Evolutionary conservation across 73 alveolate species (phyloP), one percentile per base, ranked within the genome.

Genomic region (Effrenium voratum): DNA sequence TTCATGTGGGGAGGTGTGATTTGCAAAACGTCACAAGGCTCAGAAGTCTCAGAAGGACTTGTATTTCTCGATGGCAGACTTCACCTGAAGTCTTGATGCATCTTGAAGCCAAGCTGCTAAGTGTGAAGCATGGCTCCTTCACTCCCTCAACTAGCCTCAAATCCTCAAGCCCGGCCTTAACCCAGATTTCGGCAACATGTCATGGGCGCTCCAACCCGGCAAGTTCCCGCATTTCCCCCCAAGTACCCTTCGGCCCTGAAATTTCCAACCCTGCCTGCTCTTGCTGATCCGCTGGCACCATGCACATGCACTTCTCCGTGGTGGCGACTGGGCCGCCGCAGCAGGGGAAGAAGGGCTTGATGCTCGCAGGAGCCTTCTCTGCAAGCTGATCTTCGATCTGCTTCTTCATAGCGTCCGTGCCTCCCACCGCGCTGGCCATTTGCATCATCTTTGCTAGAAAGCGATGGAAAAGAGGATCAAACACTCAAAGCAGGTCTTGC

Each of bases 291-390:
- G 40, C 45, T n/a, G 80, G 97, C 76, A 90, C 87, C 73, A 70
- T 90, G 73, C 84, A 90, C 38, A 90, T 66, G 87, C 84, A 90
- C 73, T 68, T 90, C 77, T 90, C 97, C 87, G 44, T 70, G 70
- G 97, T 90, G 26, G 87, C 97, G 32, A 90, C 97, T 46, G 97
- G 97, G 30, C 97, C 97, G 28, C 97, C 97, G 40, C 97, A 90
- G 86, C 97, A 90, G 15, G 95, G 84, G 57, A 87, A 87, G 50
- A 87, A 87, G 63, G 95, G 95, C 83, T 87, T 87, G 38, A 87
- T 28, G 52, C 36, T 1, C 30, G 40, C 95, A 57, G 95, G 95
- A 3, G 95, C 86, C 38, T 83, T 83, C 44, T 52, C 93, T 19
- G 93, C 93, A 50, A 52, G 70, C 55, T 83, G 79, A 16, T 83